Base-by-base conservation (phyloP, 73 alveolate genomes). In the Paramecium sonneborni region DNA sequence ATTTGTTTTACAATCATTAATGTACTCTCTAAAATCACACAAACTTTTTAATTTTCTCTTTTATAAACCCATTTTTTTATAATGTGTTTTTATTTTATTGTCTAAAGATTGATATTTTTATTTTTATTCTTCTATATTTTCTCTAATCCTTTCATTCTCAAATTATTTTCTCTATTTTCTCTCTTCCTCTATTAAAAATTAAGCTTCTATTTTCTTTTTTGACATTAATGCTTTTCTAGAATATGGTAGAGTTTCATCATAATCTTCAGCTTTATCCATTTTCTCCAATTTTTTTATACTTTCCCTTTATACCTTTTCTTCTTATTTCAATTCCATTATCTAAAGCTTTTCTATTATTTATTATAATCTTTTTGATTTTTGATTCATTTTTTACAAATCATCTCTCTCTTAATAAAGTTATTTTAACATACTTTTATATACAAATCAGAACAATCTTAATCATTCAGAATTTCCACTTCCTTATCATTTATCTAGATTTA, bases 361-460 rank as follows among this genome's bases (percentile, higher is more conserved):
- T 72, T 41, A 5, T 14, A 72, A 34, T 72, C 86, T 72, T 21
- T 37, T 72, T 38, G 58, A 32, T 35, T 72, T 72, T 3, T 72
- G 35, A 10, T 72, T 72, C 86, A 72, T 72, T 10, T 72, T 72
- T 28, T 12, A 2, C 20, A 72, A 37, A 21, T 72, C 58, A 72
- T 72, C 86, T 72, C 44, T n/a, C n/a, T 30, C 86, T 72, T 35
- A n/a, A 72, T 38, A 28, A 21, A 72, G 20, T 72, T 30, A 20
- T 0, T n/a, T 67, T 72, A 72, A 28, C 44, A 14, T 72, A 72
- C 86, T 38, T 72, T 35, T 35, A 28, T 38, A 21, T 72, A 72
- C 57, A 72, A 72, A 72, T 72, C 86, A 72, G 55, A 34, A 15
- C 32, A 28, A 32, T 72, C 86, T 72, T n/a, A 72, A 72, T 32